Evolutionary conservation across 257 asterid species (phyloP), one percentile per base, ranked within the genome.

Genomic region (Capsicum baccatum): DNA sequence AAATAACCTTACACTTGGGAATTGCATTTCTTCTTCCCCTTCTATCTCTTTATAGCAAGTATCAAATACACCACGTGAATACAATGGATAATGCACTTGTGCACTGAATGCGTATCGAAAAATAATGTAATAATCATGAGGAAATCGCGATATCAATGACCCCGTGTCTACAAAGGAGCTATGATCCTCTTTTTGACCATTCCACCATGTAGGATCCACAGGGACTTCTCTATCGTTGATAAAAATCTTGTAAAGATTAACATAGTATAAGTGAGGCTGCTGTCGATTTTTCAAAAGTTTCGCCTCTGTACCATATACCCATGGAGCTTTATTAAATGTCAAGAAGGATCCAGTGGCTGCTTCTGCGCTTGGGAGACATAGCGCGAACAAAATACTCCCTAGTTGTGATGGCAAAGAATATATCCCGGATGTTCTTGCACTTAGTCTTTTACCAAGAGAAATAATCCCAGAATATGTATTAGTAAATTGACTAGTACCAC

Each of bases 321-420:
- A 70, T 0, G 79, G 79, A 70, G 79, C 79, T 42, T 70, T 70
- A 42, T 70, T 70, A 42, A 70, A 70, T 5, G 79, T 42, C 9
- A 70, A 56, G 33, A 42, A 39, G 5, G 42, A 39, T 39, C 42
- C 42, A 39, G 4, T 39, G 42, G 42, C 42, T 39, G 42, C 42
- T 39, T 39, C 6, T 8, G 1, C 1, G 1, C 56, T 70, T 3
- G 79, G 79, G 1, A 70, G 9, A 42, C 79, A 70, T 70, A 70
- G 5, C 6, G 79, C 56, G 12, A 42, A 70, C 42, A 70, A 16
- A 3, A 33, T 16, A 2, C 56, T 8, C 2, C 79, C 35, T 70
- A 70, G 17, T 70, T 70, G 79, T 16, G 79, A 70, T 70, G 79
- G 79, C 14, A 70, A 42, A 4, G 79, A 70, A 70, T 70, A 70